phyloP scores from a whole-genome alignment of 1,284 basidiomycete species.

The Cryptococcus sp. region DNA sequence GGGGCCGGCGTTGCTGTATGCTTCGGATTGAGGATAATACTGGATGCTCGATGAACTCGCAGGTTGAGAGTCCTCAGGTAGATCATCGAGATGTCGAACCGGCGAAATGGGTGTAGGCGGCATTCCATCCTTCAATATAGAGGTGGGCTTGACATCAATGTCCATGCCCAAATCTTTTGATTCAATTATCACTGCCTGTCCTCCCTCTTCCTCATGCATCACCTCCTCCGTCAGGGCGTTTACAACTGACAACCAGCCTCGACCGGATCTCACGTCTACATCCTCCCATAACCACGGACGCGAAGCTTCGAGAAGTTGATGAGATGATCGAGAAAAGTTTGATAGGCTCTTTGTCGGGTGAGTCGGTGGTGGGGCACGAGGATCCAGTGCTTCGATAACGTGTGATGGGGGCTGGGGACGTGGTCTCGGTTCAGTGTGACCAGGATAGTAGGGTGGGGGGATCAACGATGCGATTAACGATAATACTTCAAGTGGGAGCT shows the following conservation, averaged over 20 bases:
- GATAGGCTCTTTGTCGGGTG: slow-evolving; percentile 22
- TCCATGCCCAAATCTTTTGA: too few relatives aligned
- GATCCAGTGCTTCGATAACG: slow-evolving; percentile 29
- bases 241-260: slow-evolving; percentile 48
- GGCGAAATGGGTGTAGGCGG: too few relatives aligned
- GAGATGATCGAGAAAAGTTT: slow-evolving; percentile 19
- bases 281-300: slow-evolving; percentile 47
- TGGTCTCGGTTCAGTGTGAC: background rate
- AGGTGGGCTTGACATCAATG: too few relatives aligned
- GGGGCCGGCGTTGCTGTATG: background rate
- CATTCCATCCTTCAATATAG: too few relatives aligned
- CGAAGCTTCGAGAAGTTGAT: slow-evolving; percentile 34
- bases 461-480: slow-evolving; percentile 33
- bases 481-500: slow-evolving; percentile 37
- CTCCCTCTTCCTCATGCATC: slow-evolving; percentile 17
- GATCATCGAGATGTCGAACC: too few relatives aligned
- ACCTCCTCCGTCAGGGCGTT: slow-evolving; percentile 46
- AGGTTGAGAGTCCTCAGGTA: background rate
- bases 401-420: slow-evolving; percentile 4
- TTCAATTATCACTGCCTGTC: slow-evolving; percentile 1
- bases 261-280: slow-evolving; percentile 40
- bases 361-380: slow-evolving; percentile 18
- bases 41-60: slow-evolving; percentile 4
- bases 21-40: background rate
- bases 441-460: slow-evolving; percentile 31